Evolutionary conservation across 208 protist species (phyloP).

Genomic region (Leishmania tarentolae): DNA sequence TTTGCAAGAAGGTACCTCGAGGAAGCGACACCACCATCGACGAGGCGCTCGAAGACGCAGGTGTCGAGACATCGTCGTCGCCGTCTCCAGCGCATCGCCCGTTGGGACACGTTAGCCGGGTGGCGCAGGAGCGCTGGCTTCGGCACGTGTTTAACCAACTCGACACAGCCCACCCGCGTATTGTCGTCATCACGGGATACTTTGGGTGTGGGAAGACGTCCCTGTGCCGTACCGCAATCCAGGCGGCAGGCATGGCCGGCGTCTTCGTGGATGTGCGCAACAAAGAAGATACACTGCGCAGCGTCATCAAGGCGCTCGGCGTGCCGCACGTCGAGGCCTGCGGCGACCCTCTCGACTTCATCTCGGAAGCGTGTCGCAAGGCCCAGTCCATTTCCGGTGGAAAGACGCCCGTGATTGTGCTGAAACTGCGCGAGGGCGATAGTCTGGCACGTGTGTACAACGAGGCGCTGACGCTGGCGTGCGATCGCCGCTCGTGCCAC

Average conservation of each 20-base stretch:
- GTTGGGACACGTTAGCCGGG: constrained; percentile 24
- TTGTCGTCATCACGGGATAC: constrained; percentile 71
- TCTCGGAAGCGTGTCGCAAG: constrained; percentile 67
- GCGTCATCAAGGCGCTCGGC: constrained; percentile 69
- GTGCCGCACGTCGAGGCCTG: constrained; percentile 84
- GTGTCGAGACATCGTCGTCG: not conserved
- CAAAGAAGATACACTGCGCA: constrained; percentile 74
- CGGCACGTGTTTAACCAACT: constrained; percentile 49
- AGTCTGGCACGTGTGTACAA: constrained; percentile 63
- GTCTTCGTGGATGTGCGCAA: constrained; percentile 80
- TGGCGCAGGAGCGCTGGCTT: constrained; percentile 48
- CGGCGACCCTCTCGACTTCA: constrained; percentile 85
- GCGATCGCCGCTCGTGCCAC: constrained; percentile 74
- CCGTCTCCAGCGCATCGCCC: not conserved
- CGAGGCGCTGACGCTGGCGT: constrained; percentile 61
- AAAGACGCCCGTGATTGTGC: constrained; percentile 57
- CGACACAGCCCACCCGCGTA: constrained; percentile 53
- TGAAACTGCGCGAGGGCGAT: constrained; percentile 69
- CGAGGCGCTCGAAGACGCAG: not conserved
- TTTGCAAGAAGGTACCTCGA: constrained; percentile 32
- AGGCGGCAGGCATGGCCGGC: constrained; percentile 60
- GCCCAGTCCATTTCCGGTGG: constrained; percentile 57
- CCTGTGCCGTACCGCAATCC: constrained; percentile 57
- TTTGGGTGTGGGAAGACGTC: constrained; percentile 78
- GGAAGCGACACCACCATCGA: not conserved